Percentiles rank a stretch among this genome's conserved stretches.
Conservation (phyloP, 768 basidiomycete genomes). For the Trametes maxima region DNA sequence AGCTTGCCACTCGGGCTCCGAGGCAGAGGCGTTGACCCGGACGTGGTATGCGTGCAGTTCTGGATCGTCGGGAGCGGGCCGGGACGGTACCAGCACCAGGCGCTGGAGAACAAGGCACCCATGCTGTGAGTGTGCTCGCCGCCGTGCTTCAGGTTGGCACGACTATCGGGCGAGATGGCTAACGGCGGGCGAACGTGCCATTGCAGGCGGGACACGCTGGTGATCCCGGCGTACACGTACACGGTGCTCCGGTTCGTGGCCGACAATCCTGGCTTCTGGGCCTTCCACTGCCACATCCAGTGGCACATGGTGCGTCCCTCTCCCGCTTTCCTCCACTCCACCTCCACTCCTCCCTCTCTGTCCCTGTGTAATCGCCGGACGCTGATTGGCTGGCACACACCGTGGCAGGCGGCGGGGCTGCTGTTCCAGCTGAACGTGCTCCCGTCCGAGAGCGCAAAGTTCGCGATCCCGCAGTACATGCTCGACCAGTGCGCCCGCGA, state of each 20-base stretch:
- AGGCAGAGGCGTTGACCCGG: not conserved
- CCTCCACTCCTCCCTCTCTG: not conserved
- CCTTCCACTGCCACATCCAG: slow-evolving; percentile 44
- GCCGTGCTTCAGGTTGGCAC: not conserved
- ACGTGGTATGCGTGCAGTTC: slow-evolving; percentile 21
- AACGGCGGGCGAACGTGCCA: not conserved
- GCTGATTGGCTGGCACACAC: not conserved
- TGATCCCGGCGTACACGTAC: slow-evolving; percentile 43
- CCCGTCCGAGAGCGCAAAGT: slow-evolving; percentile 37
- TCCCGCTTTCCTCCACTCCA: not conserved
- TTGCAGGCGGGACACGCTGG: slow-evolving; percentile 42
- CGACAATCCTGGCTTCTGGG: slow-evolving; percentile 50
- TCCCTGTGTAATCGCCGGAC: not conserved
- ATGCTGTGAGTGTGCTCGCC: slow-evolving; percentile 29
- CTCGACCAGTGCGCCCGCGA: slow-evolving; percentile 34
- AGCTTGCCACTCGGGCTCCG: not conserved
- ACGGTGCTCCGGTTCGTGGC: slow-evolving; percentile 43
- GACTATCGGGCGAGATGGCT: not conserved
- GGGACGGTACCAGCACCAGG: slow-evolving; percentile 36
- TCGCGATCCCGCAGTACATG: slow-evolving; percentile 39
- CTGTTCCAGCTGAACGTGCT: slow-evolving; percentile 44
- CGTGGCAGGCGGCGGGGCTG: slow-evolving; percentile 37
- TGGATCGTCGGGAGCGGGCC: slow-evolving; percentile 40
- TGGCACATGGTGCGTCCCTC: slow-evolving; percentile 23
- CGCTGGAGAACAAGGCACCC: slow-evolving; percentile 39